Evolutionary conservation across 2,329 filamentous ascomycete genomes (phyloP).

Genomic region (Ceratocystis diversiconidia): DNA sequence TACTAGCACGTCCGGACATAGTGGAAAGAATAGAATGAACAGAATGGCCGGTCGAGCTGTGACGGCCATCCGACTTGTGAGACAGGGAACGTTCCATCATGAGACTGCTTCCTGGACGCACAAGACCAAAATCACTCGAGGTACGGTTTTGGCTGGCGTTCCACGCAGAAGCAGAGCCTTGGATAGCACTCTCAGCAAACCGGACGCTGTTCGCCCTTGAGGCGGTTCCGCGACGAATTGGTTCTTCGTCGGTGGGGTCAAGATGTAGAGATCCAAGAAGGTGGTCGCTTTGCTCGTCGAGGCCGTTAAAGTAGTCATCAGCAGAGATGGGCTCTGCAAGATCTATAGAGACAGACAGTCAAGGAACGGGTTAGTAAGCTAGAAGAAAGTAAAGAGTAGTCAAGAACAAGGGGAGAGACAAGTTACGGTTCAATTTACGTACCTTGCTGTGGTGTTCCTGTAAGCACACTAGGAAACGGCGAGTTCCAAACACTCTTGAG

Average conservation of each 20-base stretch:
- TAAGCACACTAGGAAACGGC: conserved; percentile 74
- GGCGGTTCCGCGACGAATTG: conserved; percentile 67
- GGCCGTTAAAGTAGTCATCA: conserved; percentile 76
- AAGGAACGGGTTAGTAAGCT: not conserved
- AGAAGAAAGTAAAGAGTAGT: not conserved
- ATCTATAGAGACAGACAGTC: not conserved
- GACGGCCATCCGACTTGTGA: conserved; percentile 88
- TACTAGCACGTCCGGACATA: conserved; percentile 64
- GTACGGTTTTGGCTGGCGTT: conserved; percentile 55
- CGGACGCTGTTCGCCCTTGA: conserved; percentile 94
- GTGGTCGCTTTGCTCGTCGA: conserved; percentile 74
- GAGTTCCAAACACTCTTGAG: conserved; percentile 86
- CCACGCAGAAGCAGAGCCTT: conserved; percentile 72
- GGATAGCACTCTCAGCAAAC: conserved; percentile 90
- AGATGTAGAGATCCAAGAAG: conserved; percentile 69
- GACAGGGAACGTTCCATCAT: conserved; percentile 86
- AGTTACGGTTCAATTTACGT: conserved; percentile 16
- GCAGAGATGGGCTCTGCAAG: conserved; percentile 25
- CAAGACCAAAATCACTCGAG: conserved; percentile 66
- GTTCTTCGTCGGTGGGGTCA: conserved; percentile 68
- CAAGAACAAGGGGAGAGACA: not conserved
- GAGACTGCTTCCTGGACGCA: conserved; percentile 65
- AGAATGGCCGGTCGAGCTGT: conserved; percentile 83
- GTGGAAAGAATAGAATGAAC: conserved; percentile 48
- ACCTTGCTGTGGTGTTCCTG: conserved; percentile 81